Conservation (phyloP, 495 filamentous ascomycete species). For the Aspergillus bertholletiae region DNA sequence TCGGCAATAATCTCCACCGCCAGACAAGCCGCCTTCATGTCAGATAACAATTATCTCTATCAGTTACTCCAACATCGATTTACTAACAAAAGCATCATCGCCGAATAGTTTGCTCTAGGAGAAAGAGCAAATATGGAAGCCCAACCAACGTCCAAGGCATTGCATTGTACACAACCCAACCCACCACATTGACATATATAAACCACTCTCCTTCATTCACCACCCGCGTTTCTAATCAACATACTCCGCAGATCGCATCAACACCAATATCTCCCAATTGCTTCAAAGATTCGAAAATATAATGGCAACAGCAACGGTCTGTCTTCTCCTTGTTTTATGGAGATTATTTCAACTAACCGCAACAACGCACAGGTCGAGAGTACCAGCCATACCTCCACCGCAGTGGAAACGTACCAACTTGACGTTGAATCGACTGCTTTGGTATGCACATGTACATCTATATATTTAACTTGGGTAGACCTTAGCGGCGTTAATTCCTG, state of each 20-base stretch:
- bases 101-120: background rate
- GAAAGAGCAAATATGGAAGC: constrained; percentile 31
- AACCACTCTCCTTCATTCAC: background rate
- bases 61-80: background rate
- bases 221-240: constrained; percentile 9
- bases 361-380: constrained; percentile 35
- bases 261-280: constrained; percentile 50
- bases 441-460: constrained; percentile 34
- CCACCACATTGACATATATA: background rate
- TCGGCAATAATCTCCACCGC: constrained; percentile 16
- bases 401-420: constrained; percentile 58
- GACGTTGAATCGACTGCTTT: constrained; percentile 62
- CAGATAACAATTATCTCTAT: background rate
- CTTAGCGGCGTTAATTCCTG: no score
- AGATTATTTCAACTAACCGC: no score
- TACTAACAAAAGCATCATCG: background rate
- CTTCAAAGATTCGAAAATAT: constrained; percentile 62
- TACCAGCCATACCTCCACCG: constrained; percentile 40
- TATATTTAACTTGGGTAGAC: background rate
- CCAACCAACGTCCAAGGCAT: constrained; percentile 32
- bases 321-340: constrained; percentile 11
- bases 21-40: constrained; percentile 3
- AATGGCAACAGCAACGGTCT: constrained; percentile 53
- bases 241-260: constrained; percentile 46
- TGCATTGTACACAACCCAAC: constrained; percentile 30